Evolutionary conservation across 768 basidiomycete genomes (phyloP), one percentile per base, ranked within the genome.

Genomic region (Hydnum rufescens): DNA sequence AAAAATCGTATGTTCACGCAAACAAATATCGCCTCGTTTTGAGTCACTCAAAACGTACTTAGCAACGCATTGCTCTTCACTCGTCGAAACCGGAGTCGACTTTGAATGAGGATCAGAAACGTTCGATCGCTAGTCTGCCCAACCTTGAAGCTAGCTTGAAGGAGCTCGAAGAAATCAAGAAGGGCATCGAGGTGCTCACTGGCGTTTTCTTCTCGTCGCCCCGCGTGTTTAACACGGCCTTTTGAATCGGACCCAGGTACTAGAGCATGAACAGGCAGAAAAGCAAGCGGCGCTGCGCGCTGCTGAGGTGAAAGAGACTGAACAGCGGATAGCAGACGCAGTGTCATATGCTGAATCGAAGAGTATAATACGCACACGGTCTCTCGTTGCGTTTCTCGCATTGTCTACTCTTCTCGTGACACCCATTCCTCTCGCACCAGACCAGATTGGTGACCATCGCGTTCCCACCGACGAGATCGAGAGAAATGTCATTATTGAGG

Each of bases 31-130:
- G 32, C 6, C 43, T 28, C 18, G n/a, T 49, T 43, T n/a, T 30
- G 16, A 22, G 18, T 36, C 51, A 39, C 50, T 25, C 53, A 54
- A 34, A 58, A 13, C 13, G 13, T 13, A 22, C 44, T 8, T 47
- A 92, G 90, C 70, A 72, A 55, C 77, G 88, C 56, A 75, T 86
- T 70, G 69, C 77, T 46, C 66, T 69, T 6, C 90, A 93, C 63
- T 74, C 80, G 29, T 59, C 75, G 2, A 79, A 74, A 19, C 76
- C 78, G 26, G 64, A 72, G 2, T 77, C 78, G 52, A 80, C 81
- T 60, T 74, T 92, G 51, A 86, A 93, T 57, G 84, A 88, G 39
- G 90, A 93, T 65, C 89, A 95, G 67, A 81, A 73, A 57, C 76
- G 78, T 31, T 70, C 74, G 2, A 59, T 90, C 51, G 81, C 76